Conservation (phyloP, 306 rosid genomes). For the Quercus berberidifolia region DNA sequence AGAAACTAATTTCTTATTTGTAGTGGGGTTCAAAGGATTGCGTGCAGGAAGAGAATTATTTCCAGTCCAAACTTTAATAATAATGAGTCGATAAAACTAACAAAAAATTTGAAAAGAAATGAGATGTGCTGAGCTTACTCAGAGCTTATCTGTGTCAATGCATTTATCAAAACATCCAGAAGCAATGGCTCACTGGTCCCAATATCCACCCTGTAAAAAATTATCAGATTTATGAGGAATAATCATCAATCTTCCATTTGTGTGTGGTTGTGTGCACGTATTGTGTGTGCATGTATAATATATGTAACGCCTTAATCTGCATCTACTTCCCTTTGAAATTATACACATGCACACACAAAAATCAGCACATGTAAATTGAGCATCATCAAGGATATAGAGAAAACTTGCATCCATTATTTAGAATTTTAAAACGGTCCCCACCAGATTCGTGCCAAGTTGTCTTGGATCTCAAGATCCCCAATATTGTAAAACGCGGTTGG, state of each 20-base stretch:
- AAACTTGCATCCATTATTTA: neutral
- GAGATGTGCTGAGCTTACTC: conserved; percentile 57
- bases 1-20: neutral
- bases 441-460: conserved; percentile 92
- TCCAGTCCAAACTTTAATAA: conserved; percentile 5
- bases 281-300: neutral
- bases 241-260: neutral
- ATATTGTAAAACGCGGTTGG: conserved; percentile 83
- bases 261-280: neutral
- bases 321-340: conserved; percentile 15
- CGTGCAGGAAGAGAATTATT: neutral
- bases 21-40: no score
- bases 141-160: conserved; percentile 82
- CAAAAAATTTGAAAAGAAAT: neutral
- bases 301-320: neutral
- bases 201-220: conserved; percentile 72
- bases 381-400: neutral
- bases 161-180: conserved; percentile 82
- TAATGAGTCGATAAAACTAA: conserved; percentile 3
- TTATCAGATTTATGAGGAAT: neutral
- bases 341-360: neutral
- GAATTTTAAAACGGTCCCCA: neutral
- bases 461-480: conserved; percentile 94
- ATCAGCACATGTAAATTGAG: conserved; percentile 9
- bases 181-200: conserved; percentile 78